Percentiles rank a stretch among this genome's conserved stretches.
Evolutionary conservation across 73 alveolate genomes (phyloP).

Genomic region (Strombidium stylifer): DNA sequence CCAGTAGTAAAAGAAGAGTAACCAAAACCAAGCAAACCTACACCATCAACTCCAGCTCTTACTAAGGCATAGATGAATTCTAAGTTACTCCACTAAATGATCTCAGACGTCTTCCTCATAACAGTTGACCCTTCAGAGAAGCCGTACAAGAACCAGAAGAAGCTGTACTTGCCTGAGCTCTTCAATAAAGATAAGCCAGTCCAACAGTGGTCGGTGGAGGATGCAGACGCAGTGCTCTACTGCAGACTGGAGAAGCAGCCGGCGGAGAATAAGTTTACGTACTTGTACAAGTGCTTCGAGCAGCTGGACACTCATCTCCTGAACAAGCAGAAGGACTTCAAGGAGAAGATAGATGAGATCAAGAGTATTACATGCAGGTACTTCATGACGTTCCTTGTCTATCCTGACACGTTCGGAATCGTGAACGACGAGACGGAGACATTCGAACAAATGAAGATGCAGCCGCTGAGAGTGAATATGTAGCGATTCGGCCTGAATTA

Average conservation of each 20-base stretch:
- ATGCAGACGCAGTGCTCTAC: conserved; percentile 17
- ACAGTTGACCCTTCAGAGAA: conserved; percentile 11
- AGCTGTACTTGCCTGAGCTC: conserved; percentile 19
- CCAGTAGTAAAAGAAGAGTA: conserved; percentile 12
- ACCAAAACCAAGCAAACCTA: no score
- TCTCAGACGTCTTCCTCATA: conserved; percentile 29
- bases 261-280: conserved; percentile 36
- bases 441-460: not conserved
- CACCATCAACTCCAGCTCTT: no score
- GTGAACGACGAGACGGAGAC: not conserved
- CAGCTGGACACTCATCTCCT: conserved; percentile 1
- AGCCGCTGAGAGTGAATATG: not conserved
- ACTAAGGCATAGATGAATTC: no score
- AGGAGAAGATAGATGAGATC: conserved; percentile 1
- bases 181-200: conserved; percentile 19
- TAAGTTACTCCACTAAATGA: conserved; percentile 17
- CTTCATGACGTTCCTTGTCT: conserved; percentile 11
- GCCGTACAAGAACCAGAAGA: not conserved
- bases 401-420: conserved; percentile 26
- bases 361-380: not conserved
- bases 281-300: conserved; percentile 5
- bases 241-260: conserved; percentile 7
- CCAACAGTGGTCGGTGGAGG: not conserved
- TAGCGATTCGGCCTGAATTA: conserved; percentile 6
- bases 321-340: conserved; percentile 11